Evolutionary conservation across 345 rosid species (phyloP), one percentile per base, ranked within the genome.

Genomic region (Citrus hindsii): DNA sequence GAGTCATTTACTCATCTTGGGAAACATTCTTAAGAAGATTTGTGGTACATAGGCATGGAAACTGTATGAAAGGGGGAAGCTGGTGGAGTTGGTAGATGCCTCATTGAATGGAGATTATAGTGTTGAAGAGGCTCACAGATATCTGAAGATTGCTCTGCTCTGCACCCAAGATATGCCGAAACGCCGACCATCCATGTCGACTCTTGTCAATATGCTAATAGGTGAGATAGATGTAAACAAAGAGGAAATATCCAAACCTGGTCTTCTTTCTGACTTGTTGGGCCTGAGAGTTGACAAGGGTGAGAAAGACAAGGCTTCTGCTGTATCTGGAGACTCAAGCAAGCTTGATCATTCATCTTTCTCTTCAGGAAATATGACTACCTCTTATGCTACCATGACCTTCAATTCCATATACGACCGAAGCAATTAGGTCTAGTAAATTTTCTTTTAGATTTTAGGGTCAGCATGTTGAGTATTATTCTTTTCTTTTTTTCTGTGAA

Each of bases 141-240:
- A 75, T 85, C 73, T 90, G 55, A 89, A 84, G 84, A 84, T 89
- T 63, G 90, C 88, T 14, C 88, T 90, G 40, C 88, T 89, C n/a
- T 87, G 94, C 91, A 89, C 90, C 65, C 94, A 90, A 78, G 94
- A 89, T 53, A 72, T 61, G 82, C 82, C 94, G 24, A 89, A 85
- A 79, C 82, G 80, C 66, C 86, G 94, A 33, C 94, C 94, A 24
- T 46, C 83, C 68, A 90, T 90, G 91, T 78, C 92, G 13, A 75
- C 78, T 0, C 85, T 80, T 79, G 85, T 85, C 27, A 69, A 82
- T 80, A 87, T 90, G 94, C 86, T 90, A 25, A 77, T 37, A 3
- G 87, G 88, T n/a, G 85, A 89, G 68, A 24, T 74, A 62, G 82
- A 85, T 40, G 74, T 90, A 67, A 58, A 48, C 10, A 81, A 70